Evolutionary conservation across 208 protist genomes (phyloP).

Genomic region (Trypanosoma caninum): DNA sequence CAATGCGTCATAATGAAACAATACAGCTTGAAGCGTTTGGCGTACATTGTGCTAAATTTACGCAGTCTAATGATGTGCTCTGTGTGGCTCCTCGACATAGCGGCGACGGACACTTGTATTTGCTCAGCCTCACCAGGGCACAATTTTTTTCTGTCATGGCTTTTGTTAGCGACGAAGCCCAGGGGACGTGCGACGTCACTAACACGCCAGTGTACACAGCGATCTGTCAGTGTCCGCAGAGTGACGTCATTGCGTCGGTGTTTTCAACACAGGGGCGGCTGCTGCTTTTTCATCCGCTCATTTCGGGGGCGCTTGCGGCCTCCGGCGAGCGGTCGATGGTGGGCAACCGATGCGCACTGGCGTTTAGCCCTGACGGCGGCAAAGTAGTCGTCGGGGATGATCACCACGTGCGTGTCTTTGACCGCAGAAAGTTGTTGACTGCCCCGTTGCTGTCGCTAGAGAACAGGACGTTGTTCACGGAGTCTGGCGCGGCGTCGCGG

Average conservation of each 20-base stretch:
- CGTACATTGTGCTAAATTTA: constrained; percentile 62
- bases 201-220: constrained; percentile 70
- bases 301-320: constrained; percentile 68
- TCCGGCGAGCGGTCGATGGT: constrained; percentile 39
- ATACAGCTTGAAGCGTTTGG: constrained; percentile 57
- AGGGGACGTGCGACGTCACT: constrained; percentile 28
- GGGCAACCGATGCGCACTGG: constrained; percentile 32
- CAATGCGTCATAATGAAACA: constrained; percentile 43
- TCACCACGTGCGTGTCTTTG: constrained; percentile 46
- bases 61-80: constrained; percentile 56
- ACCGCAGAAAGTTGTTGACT: constrained; percentile 52
- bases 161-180: constrained; percentile 54
- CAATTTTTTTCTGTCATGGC: constrained; percentile 64
- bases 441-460: constrained; percentile 29
- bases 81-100: constrained; percentile 64
- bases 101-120: constrained; percentile 77
- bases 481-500: constrained; percentile 28
- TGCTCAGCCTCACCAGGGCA: constrained; percentile 65
- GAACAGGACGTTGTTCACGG: constrained; percentile 40
- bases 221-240: constrained; percentile 57
- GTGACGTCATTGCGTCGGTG: constrained; percentile 62
- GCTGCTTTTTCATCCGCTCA: constrained; percentile 74
- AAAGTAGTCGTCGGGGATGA: constrained; percentile 63
- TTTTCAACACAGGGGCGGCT: constrained; percentile 43
- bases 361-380: constrained; percentile 59